Conservation (phyloP, 2,329 filamentous ascomycete species). For the Magnaporthiopsis rhizophila region DNA sequence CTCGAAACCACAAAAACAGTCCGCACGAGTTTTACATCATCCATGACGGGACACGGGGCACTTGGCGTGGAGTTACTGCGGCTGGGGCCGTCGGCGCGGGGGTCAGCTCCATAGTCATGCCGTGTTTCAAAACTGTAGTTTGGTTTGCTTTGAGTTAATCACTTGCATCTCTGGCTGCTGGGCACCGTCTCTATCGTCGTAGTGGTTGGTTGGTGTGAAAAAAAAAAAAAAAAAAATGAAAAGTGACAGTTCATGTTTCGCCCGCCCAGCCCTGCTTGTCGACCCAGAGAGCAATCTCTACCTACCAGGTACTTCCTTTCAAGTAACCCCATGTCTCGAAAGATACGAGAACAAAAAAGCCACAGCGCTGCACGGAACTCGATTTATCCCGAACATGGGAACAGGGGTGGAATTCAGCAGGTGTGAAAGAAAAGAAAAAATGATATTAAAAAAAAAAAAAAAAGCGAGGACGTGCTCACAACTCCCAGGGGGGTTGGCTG, state of each 20-base stretch:
- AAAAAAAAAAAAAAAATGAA: no score
- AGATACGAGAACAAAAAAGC: background rate
- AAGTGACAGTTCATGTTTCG: no score
- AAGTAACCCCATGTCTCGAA: background rate
- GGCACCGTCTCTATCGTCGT: no score
- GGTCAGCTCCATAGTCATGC: background rate
- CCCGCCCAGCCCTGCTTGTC: no score
- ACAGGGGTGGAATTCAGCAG: background rate
- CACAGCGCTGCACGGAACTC: background rate
- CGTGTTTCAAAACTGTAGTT: background rate
- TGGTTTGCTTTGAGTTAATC: background rate
- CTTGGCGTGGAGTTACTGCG: background rate
- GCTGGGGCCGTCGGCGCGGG: background rate
- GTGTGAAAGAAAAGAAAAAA: background rate
- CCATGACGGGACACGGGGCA: background rate
- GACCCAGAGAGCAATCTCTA: no score
- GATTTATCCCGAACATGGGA: background rate
- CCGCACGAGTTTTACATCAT: background rate
- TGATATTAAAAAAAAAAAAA: background rate
- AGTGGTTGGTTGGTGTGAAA: no score
- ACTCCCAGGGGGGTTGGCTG: background rate
- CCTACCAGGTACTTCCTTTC: no score
- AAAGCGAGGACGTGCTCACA: background rate
- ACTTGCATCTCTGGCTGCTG: no score
- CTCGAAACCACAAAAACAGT: background rate